These are phyloP conservation scores for Naganishia albida DNA, from an alignment of 1,284 basidiomycete genomes.

Conservation along the genomic window DNA sequence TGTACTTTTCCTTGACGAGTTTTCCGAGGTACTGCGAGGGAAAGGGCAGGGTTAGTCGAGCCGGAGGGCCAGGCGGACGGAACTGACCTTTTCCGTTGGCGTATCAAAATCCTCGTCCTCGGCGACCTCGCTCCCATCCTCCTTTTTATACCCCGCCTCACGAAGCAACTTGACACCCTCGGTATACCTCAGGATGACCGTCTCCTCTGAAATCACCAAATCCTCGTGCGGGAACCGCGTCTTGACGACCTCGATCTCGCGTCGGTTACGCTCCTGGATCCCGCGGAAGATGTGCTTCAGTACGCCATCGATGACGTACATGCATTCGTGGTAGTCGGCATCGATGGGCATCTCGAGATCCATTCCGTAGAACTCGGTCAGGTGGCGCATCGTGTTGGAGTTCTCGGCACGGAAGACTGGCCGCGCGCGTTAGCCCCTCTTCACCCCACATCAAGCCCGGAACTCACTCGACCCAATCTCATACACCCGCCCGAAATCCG, in stretches of 20 bases:
- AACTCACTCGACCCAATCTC: slow-evolving; percentile 73
- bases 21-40: slow-evolving; percentile 68
- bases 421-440: not conserved
- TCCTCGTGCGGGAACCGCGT: slow-evolving; percentile 89
- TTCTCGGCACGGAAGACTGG: slow-evolving; percentile 95
- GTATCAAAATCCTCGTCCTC: slow-evolving; percentile 62
- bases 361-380: slow-evolving; percentile 98
- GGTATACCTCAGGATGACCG: slow-evolving; percentile 76
- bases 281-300: slow-evolving; percentile 81
- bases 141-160: slow-evolving; percentile 68
- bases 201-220: slow-evolving; percentile 81
- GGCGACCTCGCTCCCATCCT: slow-evolving; percentile 59
- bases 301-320: slow-evolving; percentile 81
- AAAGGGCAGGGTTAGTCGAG: no score
- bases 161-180: slow-evolving; percentile 86
- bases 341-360: slow-evolving; percentile 99
- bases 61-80: no score
- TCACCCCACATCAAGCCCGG: not conserved
- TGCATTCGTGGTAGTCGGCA: slow-evolving; percentile 95
- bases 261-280: slow-evolving; percentile 71
- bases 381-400: slow-evolving; percentile 94
- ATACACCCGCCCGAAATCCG: slow-evolving; percentile 96
- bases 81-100: slow-evolving; percentile 71
- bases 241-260: slow-evolving; percentile 76
- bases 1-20: slow-evolving; percentile 86